phyloP scores from a whole-genome alignment of 371 early-diverging fungal genomes.

The Mortierella sp. region DNA sequence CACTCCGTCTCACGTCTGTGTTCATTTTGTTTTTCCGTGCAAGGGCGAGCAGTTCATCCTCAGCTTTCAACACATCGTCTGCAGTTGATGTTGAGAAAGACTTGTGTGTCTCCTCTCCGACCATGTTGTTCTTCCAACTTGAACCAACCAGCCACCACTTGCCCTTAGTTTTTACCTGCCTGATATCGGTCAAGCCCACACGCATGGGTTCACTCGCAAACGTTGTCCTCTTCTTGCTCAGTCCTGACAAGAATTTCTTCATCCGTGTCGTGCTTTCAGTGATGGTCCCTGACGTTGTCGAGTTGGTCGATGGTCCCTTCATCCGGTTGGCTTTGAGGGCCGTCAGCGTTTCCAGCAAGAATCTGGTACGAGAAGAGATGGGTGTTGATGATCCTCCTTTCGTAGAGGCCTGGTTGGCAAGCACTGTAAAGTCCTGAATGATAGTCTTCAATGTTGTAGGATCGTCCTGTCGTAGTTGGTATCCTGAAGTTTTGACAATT shows the following conservation, averaged over 20 bases:
- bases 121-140: conserved; percentile 79
- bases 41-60: conserved; percentile 57
- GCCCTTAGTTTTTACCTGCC: conserved; percentile 80
- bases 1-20: conserved; percentile 91
- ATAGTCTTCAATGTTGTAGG: conserved; percentile 90
- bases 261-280: conserved; percentile 75
- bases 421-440: conserved; percentile 61
- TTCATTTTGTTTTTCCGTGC: conserved; percentile 94
- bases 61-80: conserved; percentile 71
- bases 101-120: conserved; percentile 56
- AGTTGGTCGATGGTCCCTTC: conserved; percentile 66
- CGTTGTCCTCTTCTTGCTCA: conserved; percentile 71
- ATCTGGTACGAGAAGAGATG: conserved; percentile 76
- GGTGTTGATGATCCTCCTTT: conserved; percentile 21
- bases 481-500: conserved; percentile 86
- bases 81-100: conserved; percentile 59
- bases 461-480: conserved; percentile 90
- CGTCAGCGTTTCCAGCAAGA: conserved; percentile 93
- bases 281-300: conserved; percentile 59
- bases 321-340: conserved; percentile 94
- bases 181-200: conserved; percentile 90
- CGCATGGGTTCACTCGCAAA: conserved; percentile 80
- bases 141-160: conserved; percentile 92
- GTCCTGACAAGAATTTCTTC: conserved; percentile 81
- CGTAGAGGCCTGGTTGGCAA: conserved; percentile 29